Conservation (phyloP, 345 rosid species). For the Microcos paniculata region DNA sequence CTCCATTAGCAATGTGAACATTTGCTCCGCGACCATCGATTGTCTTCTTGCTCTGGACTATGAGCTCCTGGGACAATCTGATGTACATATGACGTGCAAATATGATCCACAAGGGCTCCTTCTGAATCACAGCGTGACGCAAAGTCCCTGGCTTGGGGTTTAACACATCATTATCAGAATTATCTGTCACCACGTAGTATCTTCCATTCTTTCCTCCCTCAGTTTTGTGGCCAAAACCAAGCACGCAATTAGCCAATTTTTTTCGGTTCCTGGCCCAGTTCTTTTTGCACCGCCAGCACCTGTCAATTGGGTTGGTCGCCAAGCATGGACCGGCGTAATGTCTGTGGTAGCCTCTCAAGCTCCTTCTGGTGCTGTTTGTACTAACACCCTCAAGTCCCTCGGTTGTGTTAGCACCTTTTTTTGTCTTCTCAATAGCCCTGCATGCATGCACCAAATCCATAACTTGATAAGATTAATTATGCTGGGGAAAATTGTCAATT, state of each 20-base stretch:
- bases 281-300: slow-evolving; percentile 57
- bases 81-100: slow-evolving; percentile 66
- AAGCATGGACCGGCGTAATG: slow-evolving; percentile 25
- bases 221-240: slow-evolving; percentile 67
- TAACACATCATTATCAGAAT: slow-evolving; percentile 44
- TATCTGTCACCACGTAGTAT: slow-evolving; percentile 54
- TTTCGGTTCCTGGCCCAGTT: slow-evolving; percentile 55
- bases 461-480: too few relatives aligned
- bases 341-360: slow-evolving; percentile 7
- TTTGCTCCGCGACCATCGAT: slow-evolving; percentile 78
- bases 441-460: too few relatives aligned
- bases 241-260: slow-evolving; percentile 54
- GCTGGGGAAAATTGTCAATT: too few relatives aligned
- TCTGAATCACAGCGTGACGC: slow-evolving; percentile 65
- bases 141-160: slow-evolving; percentile 75
- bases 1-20: slow-evolving; percentile 59
- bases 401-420: background rate
- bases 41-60: slow-evolving; percentile 56
- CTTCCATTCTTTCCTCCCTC: slow-evolving; percentile 60
- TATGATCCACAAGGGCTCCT: slow-evolving; percentile 73
- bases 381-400: slow-evolving; percentile 2
- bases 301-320: slow-evolving; percentile 62
- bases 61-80: slow-evolving; percentile 53
- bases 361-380: slow-evolving; percentile 29
- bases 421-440: background rate